phyloP scores from a whole-genome alignment of 2,329 filamentous ascomycete genomes.

The Colletotrichum aenigma region DNA sequence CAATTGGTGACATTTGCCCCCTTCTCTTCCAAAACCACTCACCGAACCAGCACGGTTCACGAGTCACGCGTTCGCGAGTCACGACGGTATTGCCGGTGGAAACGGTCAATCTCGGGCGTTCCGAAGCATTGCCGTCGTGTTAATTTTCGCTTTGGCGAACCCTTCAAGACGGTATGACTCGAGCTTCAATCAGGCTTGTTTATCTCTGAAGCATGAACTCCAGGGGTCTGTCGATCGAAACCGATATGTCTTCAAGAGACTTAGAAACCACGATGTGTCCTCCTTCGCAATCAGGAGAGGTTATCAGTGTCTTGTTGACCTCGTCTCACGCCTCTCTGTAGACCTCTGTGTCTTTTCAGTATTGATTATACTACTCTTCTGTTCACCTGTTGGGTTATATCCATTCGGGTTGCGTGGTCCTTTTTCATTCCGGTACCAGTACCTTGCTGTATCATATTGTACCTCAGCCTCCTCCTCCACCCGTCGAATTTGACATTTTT shows the following conservation, averaged over 20 bases:
- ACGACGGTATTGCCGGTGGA: background rate
- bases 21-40: background rate
- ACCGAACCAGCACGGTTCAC: background rate
- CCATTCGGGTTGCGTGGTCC: too few relatives aligned
- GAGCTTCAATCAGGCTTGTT: background rate
- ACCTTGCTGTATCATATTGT: too few relatives aligned
- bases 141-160: background rate
- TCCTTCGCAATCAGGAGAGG: background rate
- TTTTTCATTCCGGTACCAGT: too few relatives aligned
- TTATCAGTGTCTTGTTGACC: too few relatives aligned
- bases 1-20: background rate
- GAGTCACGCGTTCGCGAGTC: background rate
- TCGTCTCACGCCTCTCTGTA: too few relatives aligned
- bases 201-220: background rate
- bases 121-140: background rate
- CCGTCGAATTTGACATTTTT: background rate
- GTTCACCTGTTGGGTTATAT: too few relatives aligned
- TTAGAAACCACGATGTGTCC: background rate
- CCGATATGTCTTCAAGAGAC: background rate
- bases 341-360: too few relatives aligned
- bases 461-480: background rate
- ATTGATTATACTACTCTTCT: too few relatives aligned
- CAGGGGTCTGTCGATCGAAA: background rate
- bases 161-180: background rate
- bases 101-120: background rate